phyloP scores from a whole-genome alignment of 2,329 filamentous ascomycete species.

The Claviceps cyperi region DNA sequence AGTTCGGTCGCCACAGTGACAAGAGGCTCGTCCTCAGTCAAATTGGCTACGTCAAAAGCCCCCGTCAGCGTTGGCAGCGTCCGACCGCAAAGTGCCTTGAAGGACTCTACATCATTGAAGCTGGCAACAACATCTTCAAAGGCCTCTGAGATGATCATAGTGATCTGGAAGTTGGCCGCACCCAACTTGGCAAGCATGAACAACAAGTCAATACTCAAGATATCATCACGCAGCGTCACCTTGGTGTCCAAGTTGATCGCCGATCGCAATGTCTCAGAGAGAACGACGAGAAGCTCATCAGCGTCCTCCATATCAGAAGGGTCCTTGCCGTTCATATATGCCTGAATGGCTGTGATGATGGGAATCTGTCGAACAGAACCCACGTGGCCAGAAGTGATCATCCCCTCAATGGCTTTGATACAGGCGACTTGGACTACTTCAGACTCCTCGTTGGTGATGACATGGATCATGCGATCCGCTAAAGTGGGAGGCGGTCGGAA shows the following conservation, averaged over 20 bases:
- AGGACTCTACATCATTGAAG: conserved; percentile 54
- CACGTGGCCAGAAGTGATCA: conserved; percentile 39
- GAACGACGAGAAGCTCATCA: conserved; percentile 80
- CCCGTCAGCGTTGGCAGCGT: conserved; percentile 77
- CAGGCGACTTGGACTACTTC: conserved; percentile 89
- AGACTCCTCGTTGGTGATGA: conserved; percentile 59
- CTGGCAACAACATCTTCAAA: conserved; percentile 75
- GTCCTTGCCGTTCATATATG: conserved; percentile 70
- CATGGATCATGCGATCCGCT: conserved; percentile 58
- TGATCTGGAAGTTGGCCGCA: conserved; percentile 81
- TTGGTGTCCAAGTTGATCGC: conserved; percentile 67
- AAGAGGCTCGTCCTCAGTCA: conserved; percentile 73
- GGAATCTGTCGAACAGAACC: conserved; percentile 41
- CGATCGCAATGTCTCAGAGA: conserved; percentile 74
- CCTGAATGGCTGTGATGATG: conserved; percentile 47
- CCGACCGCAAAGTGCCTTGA: conserved; percentile 66
- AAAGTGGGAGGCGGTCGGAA: conserved; percentile 49
- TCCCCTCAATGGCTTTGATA: conserved; percentile 68
- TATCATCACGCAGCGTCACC: conserved; percentile 56
- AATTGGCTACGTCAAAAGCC: conserved; percentile 73
- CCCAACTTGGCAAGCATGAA: conserved; percentile 84
- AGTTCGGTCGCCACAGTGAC: conserved; percentile 81
- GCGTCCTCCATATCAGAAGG: conserved; percentile 72
- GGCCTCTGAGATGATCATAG: conserved; percentile 72
- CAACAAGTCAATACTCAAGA: conserved; percentile 65